phyloP scores from a whole-genome alignment of 2,329 filamentous ascomycete species.

The Fusarium sulawesiense region DNA sequence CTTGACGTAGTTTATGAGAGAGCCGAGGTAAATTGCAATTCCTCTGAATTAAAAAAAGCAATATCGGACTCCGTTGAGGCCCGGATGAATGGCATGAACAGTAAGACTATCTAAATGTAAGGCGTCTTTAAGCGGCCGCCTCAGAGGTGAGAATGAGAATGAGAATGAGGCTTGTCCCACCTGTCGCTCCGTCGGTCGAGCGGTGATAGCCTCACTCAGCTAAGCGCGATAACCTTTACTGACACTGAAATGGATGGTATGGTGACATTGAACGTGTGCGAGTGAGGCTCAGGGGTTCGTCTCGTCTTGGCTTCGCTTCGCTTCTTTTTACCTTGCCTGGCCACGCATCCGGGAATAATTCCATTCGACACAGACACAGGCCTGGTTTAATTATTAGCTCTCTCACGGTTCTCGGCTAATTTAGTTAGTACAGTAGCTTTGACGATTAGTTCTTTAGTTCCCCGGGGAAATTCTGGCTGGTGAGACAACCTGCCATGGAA shows the following conservation, averaged over 20 bases:
- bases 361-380: neutral
- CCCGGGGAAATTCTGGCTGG: conserved; percentile 12
- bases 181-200: neutral
- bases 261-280: neutral
- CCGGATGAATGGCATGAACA: neutral
- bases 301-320: neutral
- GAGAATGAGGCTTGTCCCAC: neutral
- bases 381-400: conserved; percentile 10
- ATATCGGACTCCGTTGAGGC: neutral
- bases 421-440: neutral
- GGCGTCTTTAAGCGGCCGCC: neutral
- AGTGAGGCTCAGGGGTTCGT: neutral
- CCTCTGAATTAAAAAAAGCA: neutral
- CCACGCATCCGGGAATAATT: conserved; percentile 20
- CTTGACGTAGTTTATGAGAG: neutral
- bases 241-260: neutral
- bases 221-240: neutral
- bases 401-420: neutral
- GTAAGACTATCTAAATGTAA: neutral
- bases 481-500: conserved; percentile 17
- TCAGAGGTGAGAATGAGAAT: neutral
- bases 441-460: neutral
- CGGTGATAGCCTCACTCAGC: neutral
- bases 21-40: neutral
- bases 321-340: neutral